Base-by-base conservation (phyloP, 1,139 yeast species). In the Saccharomyces pastorianus region DNA sequence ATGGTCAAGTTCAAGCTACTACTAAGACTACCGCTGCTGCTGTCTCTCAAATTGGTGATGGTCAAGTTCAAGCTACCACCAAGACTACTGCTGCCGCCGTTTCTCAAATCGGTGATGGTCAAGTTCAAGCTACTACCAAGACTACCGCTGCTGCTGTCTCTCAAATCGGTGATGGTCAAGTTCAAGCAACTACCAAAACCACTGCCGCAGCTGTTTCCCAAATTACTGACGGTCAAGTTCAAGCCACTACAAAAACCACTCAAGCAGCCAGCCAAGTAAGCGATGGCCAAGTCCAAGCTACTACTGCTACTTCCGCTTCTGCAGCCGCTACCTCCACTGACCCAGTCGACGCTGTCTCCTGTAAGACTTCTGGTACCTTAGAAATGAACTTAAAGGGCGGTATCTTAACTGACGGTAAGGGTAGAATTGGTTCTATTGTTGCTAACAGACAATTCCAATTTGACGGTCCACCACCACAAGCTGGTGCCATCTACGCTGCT, bases 381-480 rank as follows among this genome's bases (percentile, higher is more conserved):
- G 69, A 82, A 51, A 74, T 85, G 80, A 71, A 75, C 38, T 79
- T 85, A 67, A 69, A 75, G 51, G 77, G 68, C 51, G 74, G 82
- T 63, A 66, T 82, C 58, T 77, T 85, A 70, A 79, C 76, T 34
- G 93, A 85, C 68, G 68, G 79, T 53, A 62, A 73, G 56, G 88
- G 88, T 57, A 83, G 93, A 81, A 75, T 85, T 61, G 93, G 93
- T 68, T 82, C 90, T 56, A 85, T 85, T 72, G 93, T 85, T 65
- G 86, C 91, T 59, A 85, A 85, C 84, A 81, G 85, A 76, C 93
- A 85, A 77, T 85, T 85, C 85, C 93, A 85, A 77, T 85, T 85
- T 67, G 93, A 85, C 69, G 91, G 90, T 71, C 91, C 91, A 62
- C 88, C 89, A 73, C 90, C 90, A 65, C 93, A 85, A 78, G 89